A percentile compares a stretch with the other conserved stretches of the same genome.
Evolutionary conservation across 228 moss, liverwort and hornwort genomes (phyloP).

Genomic region (Sphagnum magellanicum): DNA sequence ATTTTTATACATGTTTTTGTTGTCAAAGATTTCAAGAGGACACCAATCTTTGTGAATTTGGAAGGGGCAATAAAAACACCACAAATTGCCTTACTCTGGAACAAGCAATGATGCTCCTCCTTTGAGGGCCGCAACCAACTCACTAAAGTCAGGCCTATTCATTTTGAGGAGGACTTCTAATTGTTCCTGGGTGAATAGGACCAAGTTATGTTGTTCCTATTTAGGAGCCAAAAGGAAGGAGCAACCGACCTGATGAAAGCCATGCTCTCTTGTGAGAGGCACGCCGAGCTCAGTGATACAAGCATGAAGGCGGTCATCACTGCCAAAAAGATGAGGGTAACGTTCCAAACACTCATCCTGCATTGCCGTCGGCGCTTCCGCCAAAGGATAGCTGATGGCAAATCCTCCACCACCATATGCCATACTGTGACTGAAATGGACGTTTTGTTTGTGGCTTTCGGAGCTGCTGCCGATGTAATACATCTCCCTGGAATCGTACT

Average conservation of each 20-base stretch:
- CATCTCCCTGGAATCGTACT: conserved; percentile 91
- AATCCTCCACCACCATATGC: conserved; percentile 96
- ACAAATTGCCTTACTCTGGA: too few relatives aligned
- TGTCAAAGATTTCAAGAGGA: too few relatives aligned
- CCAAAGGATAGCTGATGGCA: conserved; percentile 86
- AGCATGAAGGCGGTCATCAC: conserved; percentile 91
- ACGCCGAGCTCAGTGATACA: conserved; percentile 90
- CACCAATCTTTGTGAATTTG: too few relatives aligned
- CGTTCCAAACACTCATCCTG: conserved; percentile 88
- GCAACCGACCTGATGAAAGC: conserved; percentile 77
- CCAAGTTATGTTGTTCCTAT: too few relatives aligned
- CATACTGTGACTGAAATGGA: conserved; percentile 82
- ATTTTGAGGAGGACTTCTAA: too few relatives aligned
- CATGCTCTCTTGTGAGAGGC: conserved; percentile 69
- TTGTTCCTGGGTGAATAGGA: too few relatives aligned
- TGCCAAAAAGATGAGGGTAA: conserved; percentile 79
- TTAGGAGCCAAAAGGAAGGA: not conserved
- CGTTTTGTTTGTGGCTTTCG: conserved; percentile 81
- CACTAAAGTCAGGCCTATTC: too few relatives aligned
- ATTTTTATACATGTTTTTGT: too few relatives aligned
- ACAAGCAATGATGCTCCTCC: too few relatives aligned
- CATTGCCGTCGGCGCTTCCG: conserved; percentile 61
- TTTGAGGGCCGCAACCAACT: too few relatives aligned
- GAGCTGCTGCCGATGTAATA: conserved; percentile 89
- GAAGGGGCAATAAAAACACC: too few relatives aligned